Evolutionary conservation across 2,329 filamentous ascomycete genomes (phyloP).

Genomic region (Aspergillus quadrilineatus): DNA sequence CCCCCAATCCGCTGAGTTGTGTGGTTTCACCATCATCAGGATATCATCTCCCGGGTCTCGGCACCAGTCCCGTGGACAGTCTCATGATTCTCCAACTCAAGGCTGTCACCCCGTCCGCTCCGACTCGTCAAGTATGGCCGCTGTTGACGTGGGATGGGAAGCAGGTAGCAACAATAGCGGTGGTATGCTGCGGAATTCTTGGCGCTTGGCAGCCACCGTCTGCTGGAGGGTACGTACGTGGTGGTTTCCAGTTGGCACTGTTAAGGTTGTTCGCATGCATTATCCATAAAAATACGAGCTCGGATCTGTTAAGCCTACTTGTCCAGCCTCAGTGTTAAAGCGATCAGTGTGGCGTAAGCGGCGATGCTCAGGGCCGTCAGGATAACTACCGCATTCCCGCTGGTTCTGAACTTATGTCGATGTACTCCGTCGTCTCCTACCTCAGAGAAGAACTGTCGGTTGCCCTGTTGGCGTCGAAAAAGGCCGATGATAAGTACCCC

Average conservation of each 20-base stretch:
- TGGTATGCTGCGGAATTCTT: constrained; percentile 28
- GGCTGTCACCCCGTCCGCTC: constrained; percentile 3
- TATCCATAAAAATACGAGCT: neutral
- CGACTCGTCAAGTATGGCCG: neutral
- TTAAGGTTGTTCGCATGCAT: neutral
- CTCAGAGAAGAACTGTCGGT: constrained; percentile 80
- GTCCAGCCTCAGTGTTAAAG: constrained; percentile 55
- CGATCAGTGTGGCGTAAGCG: constrained; percentile 61
- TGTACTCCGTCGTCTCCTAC: constrained; percentile 59
- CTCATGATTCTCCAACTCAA: constrained; percentile 16
- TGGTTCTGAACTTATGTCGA: constrained; percentile 63
- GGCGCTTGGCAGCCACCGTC: constrained; percentile 32
- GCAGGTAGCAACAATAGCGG: neutral
- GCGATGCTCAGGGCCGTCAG: constrained; percentile 62
- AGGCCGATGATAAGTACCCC: constrained; percentile 79
- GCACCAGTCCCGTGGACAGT: constrained; percentile 6
- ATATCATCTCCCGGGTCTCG: constrained; percentile 10
- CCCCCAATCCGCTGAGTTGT: neutral
- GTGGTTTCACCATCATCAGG: constrained; percentile 1
- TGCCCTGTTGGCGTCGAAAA: constrained; percentile 86
- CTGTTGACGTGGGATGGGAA: neutral
- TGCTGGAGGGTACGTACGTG: neutral
- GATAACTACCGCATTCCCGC: constrained; percentile 64
- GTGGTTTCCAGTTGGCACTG: neutral
- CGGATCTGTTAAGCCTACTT: constrained; percentile 18